Evolutionary conservation across 345 rosid genomes (phyloP).

Genomic region (Eucalyptus caleyi): DNA sequence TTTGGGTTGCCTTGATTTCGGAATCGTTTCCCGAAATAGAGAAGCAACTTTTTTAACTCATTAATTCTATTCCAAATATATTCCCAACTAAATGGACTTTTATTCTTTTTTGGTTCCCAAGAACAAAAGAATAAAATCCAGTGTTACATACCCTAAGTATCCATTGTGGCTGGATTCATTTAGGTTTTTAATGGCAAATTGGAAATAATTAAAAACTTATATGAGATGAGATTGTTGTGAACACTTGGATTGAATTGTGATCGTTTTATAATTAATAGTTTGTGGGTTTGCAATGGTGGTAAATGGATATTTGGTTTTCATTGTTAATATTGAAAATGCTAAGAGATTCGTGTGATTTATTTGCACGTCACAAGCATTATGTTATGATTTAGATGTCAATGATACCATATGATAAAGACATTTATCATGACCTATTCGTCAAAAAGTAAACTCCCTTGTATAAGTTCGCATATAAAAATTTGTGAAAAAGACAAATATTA

Average conservation of each 20-base stretch:
- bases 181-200: no score
- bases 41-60: no score
- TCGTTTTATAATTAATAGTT: not conserved
- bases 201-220: not conserved
- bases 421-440: not conserved
- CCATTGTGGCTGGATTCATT: not conserved
- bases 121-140: fast-evolving
- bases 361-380: not conserved
- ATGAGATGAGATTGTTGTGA: not conserved
- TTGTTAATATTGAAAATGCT: not conserved
- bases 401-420: not conserved
- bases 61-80: no score
- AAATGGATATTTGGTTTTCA: not conserved
- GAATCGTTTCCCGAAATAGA: no score
- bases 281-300: not conserved
- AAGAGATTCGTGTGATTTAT: not conserved
- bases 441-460: not conserved
- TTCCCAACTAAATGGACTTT: no score
- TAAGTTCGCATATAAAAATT: not conserved
- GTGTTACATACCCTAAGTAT: no score
- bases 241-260: not conserved
- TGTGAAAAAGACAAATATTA: not conserved
- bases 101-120: no score
- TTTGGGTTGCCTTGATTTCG: no score
- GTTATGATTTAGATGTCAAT: not conserved